Base-by-base conservation (phyloP, 352 stramenopile genomes). In the Globisporangium lucens region DNA sequence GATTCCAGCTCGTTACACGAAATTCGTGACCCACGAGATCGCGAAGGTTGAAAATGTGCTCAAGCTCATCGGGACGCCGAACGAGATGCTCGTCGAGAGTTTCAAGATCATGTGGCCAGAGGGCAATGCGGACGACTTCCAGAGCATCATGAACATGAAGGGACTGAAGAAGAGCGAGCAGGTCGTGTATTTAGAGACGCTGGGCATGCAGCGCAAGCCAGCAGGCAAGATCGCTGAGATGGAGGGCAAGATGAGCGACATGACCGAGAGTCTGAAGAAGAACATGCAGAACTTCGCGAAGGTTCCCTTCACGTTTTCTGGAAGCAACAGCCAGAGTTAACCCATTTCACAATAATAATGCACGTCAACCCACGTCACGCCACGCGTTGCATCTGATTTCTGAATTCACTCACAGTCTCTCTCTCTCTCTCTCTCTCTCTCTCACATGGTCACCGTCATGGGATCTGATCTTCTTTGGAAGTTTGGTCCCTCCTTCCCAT, bases 81-180 rank as follows among this genome's bases (percentile, higher is more conserved):
- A 91, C 30, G 91, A 98, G 47, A 93, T 98, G 79, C 81, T 99
- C 17, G 90, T 98, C 51, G 96, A 99, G 66, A 98, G 97, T 63
- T 99, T 99, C 78, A 97, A 96, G 73, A 95, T 97, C 72, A 98
- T 99, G 85, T 98, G 93, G 94, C 91, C 93, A 22, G 87, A 97
- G 29, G 92, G 94, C 61, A 95, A 89, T n/a, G 89, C 88, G 3
- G 77, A 91, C 22, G 96, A 99, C 66, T 93, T 98, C 55, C 91
- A 98, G 74, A 92, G 78, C 35, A 97, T 99, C 53, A 98, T 98
- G 93, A 96, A 74, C 61, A 88, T 98, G 61, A 99, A 99, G 75
- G 97, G 96, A 8, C 74, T 93, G 29, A 90, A 91, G 69, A 93
- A 93, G 69, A 87, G 76, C 61, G 85, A 93, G 35, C 85, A 91